phyloP scores from a whole-genome alignment of 352 stramenopile species.

The Phytophthora citrophthora region DNA sequence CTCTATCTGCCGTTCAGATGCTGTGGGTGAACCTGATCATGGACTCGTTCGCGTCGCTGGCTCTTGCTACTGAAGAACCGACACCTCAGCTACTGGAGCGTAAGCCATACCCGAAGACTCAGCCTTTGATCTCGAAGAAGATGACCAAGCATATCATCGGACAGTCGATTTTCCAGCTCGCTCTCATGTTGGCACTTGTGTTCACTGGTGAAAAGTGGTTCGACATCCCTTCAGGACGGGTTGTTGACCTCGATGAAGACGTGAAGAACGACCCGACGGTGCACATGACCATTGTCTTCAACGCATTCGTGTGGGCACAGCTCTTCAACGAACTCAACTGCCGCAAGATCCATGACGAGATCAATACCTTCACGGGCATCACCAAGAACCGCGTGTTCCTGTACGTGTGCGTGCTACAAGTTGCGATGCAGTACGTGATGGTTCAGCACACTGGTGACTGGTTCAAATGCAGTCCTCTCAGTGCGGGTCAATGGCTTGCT shows the following conservation, averaged over 20 bases:
- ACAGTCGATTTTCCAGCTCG: conserved; percentile 91
- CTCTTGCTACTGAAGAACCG: conserved; percentile 94
- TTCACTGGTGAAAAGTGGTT: conserved; percentile 77
- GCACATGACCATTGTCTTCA: conserved; percentile 98
- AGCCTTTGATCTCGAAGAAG: conserved; percentile 91
- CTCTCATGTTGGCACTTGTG: conserved; percentile 83
- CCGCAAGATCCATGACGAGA: conserved; percentile 92
- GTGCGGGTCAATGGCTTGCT: conserved; percentile 53
- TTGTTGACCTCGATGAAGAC: conserved; percentile 54
- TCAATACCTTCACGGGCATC: conserved; percentile 95
- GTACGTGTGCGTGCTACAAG: conserved; percentile 89
- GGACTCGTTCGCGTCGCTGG: conserved; percentile 95
- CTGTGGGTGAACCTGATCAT: conserved; percentile 99
- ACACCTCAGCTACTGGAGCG: conserved; percentile 86
- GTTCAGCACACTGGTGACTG: conserved; percentile 92
- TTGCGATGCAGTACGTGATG: conserved; percentile 94
- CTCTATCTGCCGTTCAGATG: conserved; percentile 95
- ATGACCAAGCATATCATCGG: conserved; percentile 96
- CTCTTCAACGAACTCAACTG: conserved; percentile 89
- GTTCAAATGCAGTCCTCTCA: conserved; percentile 67
- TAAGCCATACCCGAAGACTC: conserved; percentile 89
- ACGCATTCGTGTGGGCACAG: conserved; percentile 96
- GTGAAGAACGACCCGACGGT: conserved; percentile 60
- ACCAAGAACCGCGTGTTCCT: conserved; percentile 93
- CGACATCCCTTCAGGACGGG: conserved; percentile 45